Evolutionary conservation across 371 early-diverging fungal species (phyloP).

Genomic region (Rhizopus stolonifer): DNA sequence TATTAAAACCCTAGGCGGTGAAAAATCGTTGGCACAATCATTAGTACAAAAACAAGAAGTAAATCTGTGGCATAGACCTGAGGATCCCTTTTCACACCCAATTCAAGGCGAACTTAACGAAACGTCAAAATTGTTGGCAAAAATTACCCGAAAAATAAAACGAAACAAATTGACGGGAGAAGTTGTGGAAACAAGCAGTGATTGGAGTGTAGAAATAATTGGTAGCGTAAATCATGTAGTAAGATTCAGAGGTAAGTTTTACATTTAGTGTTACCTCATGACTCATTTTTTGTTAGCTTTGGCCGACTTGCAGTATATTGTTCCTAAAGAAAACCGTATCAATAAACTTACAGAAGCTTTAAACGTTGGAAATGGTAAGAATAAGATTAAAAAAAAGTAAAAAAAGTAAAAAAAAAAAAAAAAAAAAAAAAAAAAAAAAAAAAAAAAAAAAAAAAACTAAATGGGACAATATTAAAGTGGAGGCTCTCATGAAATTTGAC

Average conservation of each 20-base stretch:
- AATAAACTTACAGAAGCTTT: slow-evolving; percentile 37
- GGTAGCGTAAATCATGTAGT: slow-evolving; percentile 51
- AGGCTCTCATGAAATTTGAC: slow-evolving; percentile 36
- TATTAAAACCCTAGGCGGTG: slow-evolving; percentile 54
- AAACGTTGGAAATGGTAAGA: slow-evolving; percentile 41
- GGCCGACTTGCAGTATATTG: slow-evolving; percentile 59
- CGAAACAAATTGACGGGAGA: slow-evolving; percentile 31
- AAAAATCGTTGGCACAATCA: slow-evolving; percentile 27
- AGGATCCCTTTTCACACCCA: slow-evolving; percentile 66
- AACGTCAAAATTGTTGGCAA: slow-evolving; percentile 55
- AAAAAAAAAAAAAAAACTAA: not conserved
- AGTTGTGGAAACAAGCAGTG: slow-evolving; percentile 12
- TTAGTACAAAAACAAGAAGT: slow-evolving; percentile 15
- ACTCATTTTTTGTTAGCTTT: slow-evolving; percentile 33
- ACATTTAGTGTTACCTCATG: too few species aligned
- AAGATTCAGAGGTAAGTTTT: slow-evolving; percentile 50
- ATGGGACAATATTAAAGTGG: slow-evolving; percentile 17
- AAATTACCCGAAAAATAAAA: slow-evolving; percentile 56
- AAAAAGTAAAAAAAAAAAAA: not conserved
- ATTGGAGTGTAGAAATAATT: slow-evolving; percentile 37
- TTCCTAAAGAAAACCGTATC: slow-evolving; percentile 43
- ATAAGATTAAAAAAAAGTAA: not conserved
- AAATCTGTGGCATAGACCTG: slow-evolving; percentile 52
- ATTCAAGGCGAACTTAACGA: slow-evolving; percentile 54
- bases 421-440: not conserved